These are phyloP conservation scores for Apiospora arundinis DNA, from an alignment of 2,329 filamentous ascomycete genomes.

Conservation along the genomic window DNA sequence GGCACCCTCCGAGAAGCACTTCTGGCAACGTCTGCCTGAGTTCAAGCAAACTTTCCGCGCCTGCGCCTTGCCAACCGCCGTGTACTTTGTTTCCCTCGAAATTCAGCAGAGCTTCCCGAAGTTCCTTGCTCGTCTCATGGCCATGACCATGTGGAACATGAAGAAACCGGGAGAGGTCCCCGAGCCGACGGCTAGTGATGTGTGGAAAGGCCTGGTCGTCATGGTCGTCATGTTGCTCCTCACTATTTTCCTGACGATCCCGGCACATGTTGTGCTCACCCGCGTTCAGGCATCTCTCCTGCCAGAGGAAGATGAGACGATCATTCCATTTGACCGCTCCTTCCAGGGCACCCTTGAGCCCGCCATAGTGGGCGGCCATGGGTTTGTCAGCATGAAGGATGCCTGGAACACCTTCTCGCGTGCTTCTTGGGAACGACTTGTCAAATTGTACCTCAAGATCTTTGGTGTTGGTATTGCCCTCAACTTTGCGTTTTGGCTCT, in stretches of 20 bases:
- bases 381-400: slow-evolving; percentile 73
- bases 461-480: slow-evolving; percentile 59
- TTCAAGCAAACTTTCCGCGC: slow-evolving; percentile 69
- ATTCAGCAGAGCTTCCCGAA: slow-evolving; percentile 55
- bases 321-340: slow-evolving; percentile 89
- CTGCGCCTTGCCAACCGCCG: slow-evolving; percentile 70
- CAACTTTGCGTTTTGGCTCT: slow-evolving; percentile 51
- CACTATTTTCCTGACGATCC: slow-evolving; percentile 71
- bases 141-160: slow-evolving; percentile 49
- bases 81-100: slow-evolving; percentile 65
- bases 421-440: slow-evolving; percentile 73
- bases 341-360: slow-evolving; percentile 80
- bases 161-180: slow-evolving; percentile 46
- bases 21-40: slow-evolving; percentile 73
- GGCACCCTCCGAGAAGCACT: slow-evolving; percentile 65
- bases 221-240: slow-evolving; percentile 54
- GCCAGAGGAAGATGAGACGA: slow-evolving; percentile 78
- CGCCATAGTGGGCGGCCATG: slow-evolving; percentile 74
- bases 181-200: slow-evolving; percentile 44
- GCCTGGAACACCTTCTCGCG: slow-evolving; percentile 82
- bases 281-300: slow-evolving; percentile 89
- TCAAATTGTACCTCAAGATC: slow-evolving; percentile 79
- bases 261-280: slow-evolving; percentile 76
- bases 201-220: slow-evolving; percentile 56
- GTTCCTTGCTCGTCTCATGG: slow-evolving; percentile 53